These are phyloP conservation scores for Rhodotorula mucilaginosa DNA, from an alignment of 1,284 basidiomycete genomes.

Conservation along the genomic window DNA sequence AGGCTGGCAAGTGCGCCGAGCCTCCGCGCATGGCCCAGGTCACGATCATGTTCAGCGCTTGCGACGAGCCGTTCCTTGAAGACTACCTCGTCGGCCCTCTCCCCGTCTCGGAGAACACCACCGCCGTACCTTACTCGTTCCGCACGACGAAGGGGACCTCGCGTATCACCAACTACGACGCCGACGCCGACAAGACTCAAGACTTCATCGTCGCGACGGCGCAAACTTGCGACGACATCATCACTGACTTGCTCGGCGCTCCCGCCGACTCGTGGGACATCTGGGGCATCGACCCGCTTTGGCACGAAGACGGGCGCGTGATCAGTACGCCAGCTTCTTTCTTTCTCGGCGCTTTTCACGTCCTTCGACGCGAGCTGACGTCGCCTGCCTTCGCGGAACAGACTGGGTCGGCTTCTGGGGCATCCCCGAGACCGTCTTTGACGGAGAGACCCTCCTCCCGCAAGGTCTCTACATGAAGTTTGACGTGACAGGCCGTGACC, in stretches of 20 bases:
- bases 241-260: constrained; percentile 42
- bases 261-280: background rate
- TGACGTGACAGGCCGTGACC: constrained; percentile 46
- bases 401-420: constrained; percentile 26
- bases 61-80: constrained; percentile 38
- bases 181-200: constrained; percentile 31
- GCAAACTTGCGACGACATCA: constrained; percentile 43
- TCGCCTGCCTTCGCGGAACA: background rate
- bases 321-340: background rate
- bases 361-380: background rate
- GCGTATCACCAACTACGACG: constrained; percentile 39
- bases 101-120: constrained; percentile 39
- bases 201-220: constrained; percentile 26
- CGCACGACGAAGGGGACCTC: constrained; percentile 37
- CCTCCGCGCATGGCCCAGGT: constrained; percentile 45
- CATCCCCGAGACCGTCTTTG: constrained; percentile 36
- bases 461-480: constrained; percentile 43
- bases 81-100: constrained; percentile 49
- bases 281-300: constrained; percentile 44
- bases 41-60: constrained; percentile 39
- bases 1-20: constrained; percentile 12
- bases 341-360: background rate
- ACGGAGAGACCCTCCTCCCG: constrained; percentile 46
- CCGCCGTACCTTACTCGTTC: constrained; percentile 13
- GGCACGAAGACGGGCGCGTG: constrained; percentile 42